Evolutionary conservation across 2,329 filamentous ascomycete genomes (phyloP), one percentile per base, ranked within the genome.

Genomic region (Claviceps africana): DNA sequence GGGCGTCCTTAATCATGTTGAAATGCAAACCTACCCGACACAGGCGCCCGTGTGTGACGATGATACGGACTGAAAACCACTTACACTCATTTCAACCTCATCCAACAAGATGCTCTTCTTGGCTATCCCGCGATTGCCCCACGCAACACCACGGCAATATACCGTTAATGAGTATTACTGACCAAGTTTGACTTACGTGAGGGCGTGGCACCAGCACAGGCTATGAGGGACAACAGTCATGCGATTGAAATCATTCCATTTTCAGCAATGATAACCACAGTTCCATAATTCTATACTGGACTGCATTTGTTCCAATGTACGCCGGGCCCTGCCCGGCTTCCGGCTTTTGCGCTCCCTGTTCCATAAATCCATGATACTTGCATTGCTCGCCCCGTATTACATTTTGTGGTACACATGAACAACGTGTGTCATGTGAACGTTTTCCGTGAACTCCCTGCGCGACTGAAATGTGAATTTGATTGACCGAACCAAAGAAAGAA

Each of bases 11-110:
- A 8, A 40, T 43, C 42, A 37, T 47, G 10, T 51, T 39, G 9
- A 33, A 22, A 47, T 46, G 31, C 49, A 46, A 15, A 22, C 30
- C 33, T 40, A 46, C 49, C 49, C 33, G 49, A 51, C 49, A 46
- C 43, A 51, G 21, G 28, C 43, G 40, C 43, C 33, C 42, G n/a
- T 46, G 43, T 51, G 42, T 30, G 35, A 51, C 49, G 13, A 28
- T 19, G 17, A 30, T 39, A 47, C 49, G 22, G 49, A 22, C 42
- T 37, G 43, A 47, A 51, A 39, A 22, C 7, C 4, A 8, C 10
- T 43, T 28, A 9, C 3, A 8, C 28, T 39, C 42, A 51, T 46
- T 51, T 31, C 21, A 39, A 1, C 17, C 5, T 39, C 33, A 17
- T 46, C 49, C 49, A 39, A 46, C 49, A 43, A 51, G 17, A 50